Percentiles rank a stretch among this genome's conserved stretches.
These are phyloP conservation scores for Chaetomium tenue DNA, from an alignment of 495 filamentous ascomycete genomes.

Conservation along the genomic window DNA sequence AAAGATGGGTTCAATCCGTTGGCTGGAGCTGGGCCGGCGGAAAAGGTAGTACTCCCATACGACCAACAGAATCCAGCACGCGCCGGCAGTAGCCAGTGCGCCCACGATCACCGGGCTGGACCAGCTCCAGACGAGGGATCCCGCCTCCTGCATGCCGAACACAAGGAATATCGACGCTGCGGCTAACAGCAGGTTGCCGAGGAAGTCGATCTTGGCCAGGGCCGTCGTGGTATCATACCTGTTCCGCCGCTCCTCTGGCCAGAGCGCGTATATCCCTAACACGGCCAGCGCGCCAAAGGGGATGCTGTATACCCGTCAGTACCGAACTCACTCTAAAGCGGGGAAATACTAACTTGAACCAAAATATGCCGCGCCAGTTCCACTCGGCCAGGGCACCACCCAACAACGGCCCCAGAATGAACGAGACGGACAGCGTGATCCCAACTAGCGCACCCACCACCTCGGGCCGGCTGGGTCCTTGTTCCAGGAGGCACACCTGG, in stretches of 20 bases:
- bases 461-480: slow-evolving; percentile 50
- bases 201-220: slow-evolving; percentile 53
- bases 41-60: slow-evolving; percentile 47
- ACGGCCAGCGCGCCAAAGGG: slow-evolving; percentile 58
- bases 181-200: slow-evolving; percentile 55
- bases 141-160: slow-evolving; percentile 58
- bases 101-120: slow-evolving; percentile 45
- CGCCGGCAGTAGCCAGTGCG: slow-evolving; percentile 42
- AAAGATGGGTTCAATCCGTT: slow-evolving; percentile 43
- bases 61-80: slow-evolving; percentile 49
- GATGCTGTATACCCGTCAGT: slow-evolving; percentile 35
- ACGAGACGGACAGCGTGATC: slow-evolving; percentile 46
- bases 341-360: slow-evolving; percentile 57
- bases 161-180: slow-evolving; percentile 56
- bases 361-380: slow-evolving; percentile 69
- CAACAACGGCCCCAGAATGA: slow-evolving; percentile 62
- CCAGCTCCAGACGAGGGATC: slow-evolving; percentile 48
- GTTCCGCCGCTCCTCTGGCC: slow-evolving; percentile 35
- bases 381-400: slow-evolving; percentile 66
- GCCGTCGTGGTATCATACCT: slow-evolving; percentile 27
- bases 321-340: background rate
- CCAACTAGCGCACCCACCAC: slow-evolving; percentile 47
- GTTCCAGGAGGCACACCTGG: slow-evolving; percentile 55
- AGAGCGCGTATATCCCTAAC: slow-evolving; percentile 56
- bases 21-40: slow-evolving; percentile 20